Evolutionary conservation across 257 asterid genomes (phyloP), one percentile per base, ranked within the genome.

Genomic region (Solanum lycopersicoides): DNA sequence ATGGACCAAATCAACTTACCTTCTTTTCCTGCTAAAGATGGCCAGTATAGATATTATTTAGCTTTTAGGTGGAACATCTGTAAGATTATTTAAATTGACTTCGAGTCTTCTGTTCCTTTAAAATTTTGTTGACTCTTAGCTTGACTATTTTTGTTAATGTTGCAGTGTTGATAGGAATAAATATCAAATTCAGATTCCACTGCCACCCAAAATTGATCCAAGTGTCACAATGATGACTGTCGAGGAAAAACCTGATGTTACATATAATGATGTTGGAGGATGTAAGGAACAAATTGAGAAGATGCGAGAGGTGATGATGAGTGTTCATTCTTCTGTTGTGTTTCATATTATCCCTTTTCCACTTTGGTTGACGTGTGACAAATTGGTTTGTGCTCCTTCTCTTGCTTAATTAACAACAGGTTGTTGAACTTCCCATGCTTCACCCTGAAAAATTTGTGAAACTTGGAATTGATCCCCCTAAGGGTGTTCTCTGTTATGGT

Each of bases 171-270:
- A 97, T 92, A 91, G 98, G 82, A 97, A 94, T 83, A 97, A 97
- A 86, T 97, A 95, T 89, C 99, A 97, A 92, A 97, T 97, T 88
- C 99, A 97, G 94, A 97, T 97, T 86, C 99, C 99, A 1, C 86
- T 97, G 91, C 99, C 99, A 35, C 99, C 99, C 3, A 97, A 96
- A 91, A 97, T 97, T 89, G 99, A 97, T 91, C 99, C 99, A 77
- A 97, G 99, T 87, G 98, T 97, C 35, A 97, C 99, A 30, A 97
- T 97, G 99, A 97, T 97, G 99, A 97, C 99, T 25, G 99, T 97
- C 42, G 99, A 96, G 91, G 99, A 97, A 92, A 97, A 97, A 86
- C 99, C 99, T 18, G 98, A 96, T 92, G 99, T 97, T 28, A 97
- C 99, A 39, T 97, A 96, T 71, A 95, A 95, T 86, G 99, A 97